These are phyloP conservation scores for Amaranthus cruentus DNA, from an alignment of 148 eudicot genomes.

Conservation along the genomic window DNA sequence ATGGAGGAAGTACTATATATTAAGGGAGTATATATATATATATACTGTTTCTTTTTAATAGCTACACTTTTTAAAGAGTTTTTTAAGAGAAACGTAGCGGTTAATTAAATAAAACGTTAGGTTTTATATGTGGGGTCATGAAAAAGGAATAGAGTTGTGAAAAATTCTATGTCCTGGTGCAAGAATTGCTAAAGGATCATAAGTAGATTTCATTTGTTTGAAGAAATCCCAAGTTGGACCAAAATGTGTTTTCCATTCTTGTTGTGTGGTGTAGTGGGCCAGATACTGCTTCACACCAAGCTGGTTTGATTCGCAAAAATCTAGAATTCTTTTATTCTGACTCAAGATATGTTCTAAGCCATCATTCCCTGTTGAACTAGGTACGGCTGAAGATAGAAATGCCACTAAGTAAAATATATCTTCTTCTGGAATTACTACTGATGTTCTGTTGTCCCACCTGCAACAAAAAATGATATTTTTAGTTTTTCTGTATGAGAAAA, in stretches of 20 bases:
- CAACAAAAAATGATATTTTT: neutral
- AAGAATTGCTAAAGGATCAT: slow-evolving; percentile 83
- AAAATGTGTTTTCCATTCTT: slow-evolving; percentile 67
- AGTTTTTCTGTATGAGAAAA: too few relatives aligned
- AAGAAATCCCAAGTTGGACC: slow-evolving; percentile 71
- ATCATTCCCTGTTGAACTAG: slow-evolving; percentile 49
- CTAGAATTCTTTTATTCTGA: slow-evolving; percentile 45
- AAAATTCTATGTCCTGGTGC: slow-evolving; percentile 90
- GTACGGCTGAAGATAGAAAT: slow-evolving; percentile 56
- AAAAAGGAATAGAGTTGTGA: slow-evolving; percentile 46
- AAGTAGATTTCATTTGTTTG: slow-evolving; percentile 51
- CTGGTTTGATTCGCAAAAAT: slow-evolving; percentile 43
- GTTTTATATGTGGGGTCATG: slow-evolving; percentile 27
- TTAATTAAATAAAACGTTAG: too few relatives aligned
- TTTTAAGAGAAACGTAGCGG: too few relatives aligned
- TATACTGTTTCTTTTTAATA: too few relatives aligned
- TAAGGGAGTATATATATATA: too few relatives aligned
- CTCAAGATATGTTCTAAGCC: slow-evolving; percentile 48
- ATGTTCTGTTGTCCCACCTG: slow-evolving; percentile 79
- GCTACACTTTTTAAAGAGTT: too few relatives aligned
- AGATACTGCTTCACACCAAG: slow-evolving; percentile 74
- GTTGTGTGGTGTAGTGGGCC: slow-evolving; percentile 53
- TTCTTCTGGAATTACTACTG: slow-evolving; percentile 68
- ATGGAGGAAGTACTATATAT: too few relatives aligned
- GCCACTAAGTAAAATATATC: slow-evolving; percentile 73